Base-by-base conservation (phyloP, 1,284 basidiomycete genomes). In the Sporisorium scitamineum region DNA sequence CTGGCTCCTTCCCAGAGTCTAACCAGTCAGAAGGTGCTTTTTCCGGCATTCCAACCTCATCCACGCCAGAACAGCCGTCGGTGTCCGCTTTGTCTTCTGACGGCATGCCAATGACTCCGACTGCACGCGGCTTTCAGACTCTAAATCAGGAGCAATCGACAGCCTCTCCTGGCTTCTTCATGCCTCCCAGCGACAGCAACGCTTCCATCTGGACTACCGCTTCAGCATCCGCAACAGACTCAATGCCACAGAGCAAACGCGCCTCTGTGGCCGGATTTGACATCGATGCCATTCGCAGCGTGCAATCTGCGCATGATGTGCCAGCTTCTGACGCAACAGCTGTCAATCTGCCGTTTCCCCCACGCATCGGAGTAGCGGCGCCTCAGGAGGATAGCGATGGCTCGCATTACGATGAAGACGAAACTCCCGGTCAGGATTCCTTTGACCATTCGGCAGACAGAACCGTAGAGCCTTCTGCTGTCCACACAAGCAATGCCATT, bases 331-430 rank as follows among this genome's bases (percentile, higher is more conserved):
- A 48, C 7, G 1, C 24, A 18, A 18, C 61, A 24, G 22, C 34
- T 24, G 2, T 32, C 9, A 47, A 55, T 9, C 45, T 54, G 11
- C 42, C 37, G 5, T 51, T n/a, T 2, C 57, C 70, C 11, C 61
- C 61, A 5, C 44, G 31, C 24, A 68, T 61, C 29, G 65, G 57
- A 2, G 47, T 60, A 9, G 60, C 60, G 26, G 54, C 52, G 14
- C 47, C 63, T 20, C 39, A 54, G 13, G 56, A 64, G 41, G 69
- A 76, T n/a, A 76, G 74, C 53, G 74, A 76, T 41, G 74, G 74
- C 44, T 76, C 74, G 18, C 65, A 72, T 16, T 76, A 76, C 44
- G 74, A 69, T 18, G 74, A 76, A 29, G 74, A 76, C 11, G 67
- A 70, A 18, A 27, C 53, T 44, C 54, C 59, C 5, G 65, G 41